Conservation (phyloP, 2,329 filamentous ascomycete genomes). For the Fusarium marasasianum region DNA sequence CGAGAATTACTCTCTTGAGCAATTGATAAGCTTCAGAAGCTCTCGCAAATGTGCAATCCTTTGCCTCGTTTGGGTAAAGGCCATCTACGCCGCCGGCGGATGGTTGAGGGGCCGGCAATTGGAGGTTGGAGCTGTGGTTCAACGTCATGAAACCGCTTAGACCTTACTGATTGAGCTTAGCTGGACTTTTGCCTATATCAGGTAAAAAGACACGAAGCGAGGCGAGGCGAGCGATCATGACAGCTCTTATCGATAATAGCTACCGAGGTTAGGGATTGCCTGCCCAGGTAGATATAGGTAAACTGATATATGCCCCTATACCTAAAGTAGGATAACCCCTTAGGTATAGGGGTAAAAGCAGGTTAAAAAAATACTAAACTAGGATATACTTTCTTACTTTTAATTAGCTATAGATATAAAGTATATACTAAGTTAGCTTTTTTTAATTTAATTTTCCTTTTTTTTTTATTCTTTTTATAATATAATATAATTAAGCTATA, state of each 20-base stretch:
- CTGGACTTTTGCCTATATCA: not conserved
- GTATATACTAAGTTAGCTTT: too few relatives aligned
- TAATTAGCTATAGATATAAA: too few relatives aligned
- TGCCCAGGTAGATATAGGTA: too few relatives aligned
- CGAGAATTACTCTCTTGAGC: not conserved
- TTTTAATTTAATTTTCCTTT: too few relatives aligned
- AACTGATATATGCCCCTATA: too few relatives aligned
- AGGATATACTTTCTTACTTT: too few relatives aligned
- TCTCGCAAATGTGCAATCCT: not conserved
- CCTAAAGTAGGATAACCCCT: too few relatives aligned
- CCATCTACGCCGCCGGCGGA: constrained; percentile 1
- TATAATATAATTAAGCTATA: too few relatives aligned
- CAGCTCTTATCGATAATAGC: constrained; percentile 27
- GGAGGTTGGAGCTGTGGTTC: constrained; percentile 5
- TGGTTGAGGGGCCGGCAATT: constrained; percentile 14
- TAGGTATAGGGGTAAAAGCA: too few relatives aligned
- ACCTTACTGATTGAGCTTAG: constrained; percentile 29
- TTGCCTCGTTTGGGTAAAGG: constrained; percentile 33
- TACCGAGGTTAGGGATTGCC: not conserved
- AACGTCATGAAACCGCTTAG: constrained; percentile 20
- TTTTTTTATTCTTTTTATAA: too few relatives aligned
- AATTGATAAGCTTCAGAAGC: constrained; percentile 19
- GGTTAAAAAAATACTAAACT: too few relatives aligned
- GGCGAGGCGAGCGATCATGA: not conserved
- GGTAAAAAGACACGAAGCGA: not conserved